Evolutionary conservation across 345 rosid species (phyloP), one percentile per base, ranked within the genome.

Genomic region (Rhodamnia rubescens): DNA sequence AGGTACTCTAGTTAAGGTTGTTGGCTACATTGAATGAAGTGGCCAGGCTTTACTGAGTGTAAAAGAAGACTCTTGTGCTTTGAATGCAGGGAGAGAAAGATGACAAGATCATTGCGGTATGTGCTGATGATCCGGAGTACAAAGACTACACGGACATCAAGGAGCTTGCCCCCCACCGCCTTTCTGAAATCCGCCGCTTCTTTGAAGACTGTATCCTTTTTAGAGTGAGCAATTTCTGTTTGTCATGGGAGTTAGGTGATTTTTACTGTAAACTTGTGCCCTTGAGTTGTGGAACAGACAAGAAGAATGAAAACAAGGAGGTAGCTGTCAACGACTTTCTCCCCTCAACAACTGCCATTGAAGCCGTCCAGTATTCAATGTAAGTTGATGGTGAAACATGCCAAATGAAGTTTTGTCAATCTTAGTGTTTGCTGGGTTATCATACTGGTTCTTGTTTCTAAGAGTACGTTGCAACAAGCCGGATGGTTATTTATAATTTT

Each of bases 101-200:
- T 88, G 99, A 97, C 87, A 97, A 97, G 92, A 95, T 97, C 87
- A 97, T 97, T 44, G 99, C 99, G 32, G 98, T 97, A 1, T 97
- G 98, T 88, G 97, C 96, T 42, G 99, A 97, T 85, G 99, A 97
- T 90, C 99, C 99, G 11, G 99, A 97, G 90, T 97, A 97, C 89
- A 97, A 91, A 91, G 97, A 95, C 90, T 94, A 90, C 88, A 93
- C 91, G 20, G 98, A 95, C 90, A 95, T 97, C 91, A 97, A 92
- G 88, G 92, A 97, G 89, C 94, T 97, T 84, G 92, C 99, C 81
- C 99, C 99, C 83, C 99, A 97, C 89, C 99, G 99, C 84, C 98
- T 95, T 80, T 85, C 91, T 82, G 98, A 97, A 91, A 97, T 97
- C 87, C 98, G 96, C 14, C 96, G 95, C 44, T 97, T 97, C 93